Base-by-base conservation (phyloP, 176 grass and related monocot genomes). In the Oryza officinalis region DNA sequence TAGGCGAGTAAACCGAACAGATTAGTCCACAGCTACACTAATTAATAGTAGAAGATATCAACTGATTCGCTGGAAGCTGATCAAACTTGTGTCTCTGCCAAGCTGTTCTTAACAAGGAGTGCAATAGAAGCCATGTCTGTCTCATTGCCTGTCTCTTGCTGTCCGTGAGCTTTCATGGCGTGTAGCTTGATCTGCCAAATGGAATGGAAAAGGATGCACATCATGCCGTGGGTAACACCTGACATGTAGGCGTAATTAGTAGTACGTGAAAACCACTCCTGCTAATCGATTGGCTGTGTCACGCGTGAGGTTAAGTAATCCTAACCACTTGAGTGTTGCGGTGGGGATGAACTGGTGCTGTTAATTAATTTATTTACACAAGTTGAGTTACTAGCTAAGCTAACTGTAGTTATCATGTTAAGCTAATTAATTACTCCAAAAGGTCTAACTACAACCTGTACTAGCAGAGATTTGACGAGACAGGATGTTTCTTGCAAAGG, bases 151-250 rank as follows among this genome's bases (percentile, higher is more conserved):
- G 13, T 5, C 15, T n/a, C 43, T 3, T 46, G 41, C 60, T 37
- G 28, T 35, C 41, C 41, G 70, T 75, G 72, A 84, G 45, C 72
- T 67, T 84, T 52, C 82, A 57, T 67, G 73, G 28, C 27, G 18
- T 10, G 23, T 72, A 28, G 49, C 33, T 18, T 61, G 1, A 61
- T 61, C 15, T 66, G 41, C 30, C 75, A 20, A 86, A 79, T 52
- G 75, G 67, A 14, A 85, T 37, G 35, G 35, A 38, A 70, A 85
- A 70, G 78, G 66, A 15, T 28, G 12, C 67, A 13, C 38, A 80
- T 37, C 23, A 72, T 72, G 69, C 3, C 3, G 0, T 14, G 41
- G 12, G 32, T 41, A 81, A 43, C 75, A 45, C 38, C 46, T 37
- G 70, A 31, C 20, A 12, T 54, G 30, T 22, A 38, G 1, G 37